Evolutionary conservation across 2,329 filamentous ascomycete genomes (phyloP).

Genomic region (Ophidiomyces ophidiicola): DNA sequence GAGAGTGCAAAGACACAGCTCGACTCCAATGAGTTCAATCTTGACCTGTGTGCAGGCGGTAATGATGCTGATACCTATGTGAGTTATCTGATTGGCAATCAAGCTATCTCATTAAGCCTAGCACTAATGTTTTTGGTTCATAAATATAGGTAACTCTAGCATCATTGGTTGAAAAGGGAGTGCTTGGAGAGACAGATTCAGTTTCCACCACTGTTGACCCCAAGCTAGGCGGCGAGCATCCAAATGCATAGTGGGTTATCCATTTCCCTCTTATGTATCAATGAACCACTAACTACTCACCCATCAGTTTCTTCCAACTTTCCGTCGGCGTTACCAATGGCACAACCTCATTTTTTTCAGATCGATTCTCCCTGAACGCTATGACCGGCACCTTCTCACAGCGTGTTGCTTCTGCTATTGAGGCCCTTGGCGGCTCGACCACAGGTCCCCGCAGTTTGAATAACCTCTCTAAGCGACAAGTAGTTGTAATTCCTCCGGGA

Average conservation of each 20-base stretch:
- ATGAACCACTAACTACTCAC: slow-evolving; percentile 9
- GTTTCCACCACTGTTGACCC: slow-evolving; percentile 37
- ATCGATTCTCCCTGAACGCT: slow-evolving; percentile 50
- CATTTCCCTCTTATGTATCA: slow-evolving; percentile 13
- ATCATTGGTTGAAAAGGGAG: slow-evolving; percentile 28
- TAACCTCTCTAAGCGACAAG: slow-evolving; percentile 24
- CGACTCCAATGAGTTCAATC: slow-evolving; percentile 43
- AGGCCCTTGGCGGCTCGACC: slow-evolving; percentile 26
- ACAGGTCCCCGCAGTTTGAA: slow-evolving; percentile 18
- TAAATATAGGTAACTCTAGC: slow-evolving; percentile 31
- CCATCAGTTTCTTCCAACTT: slow-evolving; percentile 46
- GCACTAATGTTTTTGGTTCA: neutral
- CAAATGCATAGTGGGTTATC: slow-evolving; percentile 45
- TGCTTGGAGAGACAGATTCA: slow-evolving; percentile 31
- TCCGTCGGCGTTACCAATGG: slow-evolving; percentile 43
- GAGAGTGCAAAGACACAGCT: slow-evolving; percentile 39
- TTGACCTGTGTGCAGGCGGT: slow-evolving; percentile 51
- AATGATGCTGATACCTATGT: slow-evolving; percentile 41
- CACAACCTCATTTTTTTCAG: slow-evolving; percentile 46
- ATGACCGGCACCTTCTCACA: slow-evolving; percentile 51
- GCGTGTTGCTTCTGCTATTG: slow-evolving; percentile 28
- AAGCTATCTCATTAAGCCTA: no score
- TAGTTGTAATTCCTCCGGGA: slow-evolving; percentile 3
- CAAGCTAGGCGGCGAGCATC: slow-evolving; percentile 33
- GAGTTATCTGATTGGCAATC: slow-evolving; percentile 17